phyloP scores from a whole-genome alignment of 768 basidiomycete species.

The Russula lepida region DNA sequence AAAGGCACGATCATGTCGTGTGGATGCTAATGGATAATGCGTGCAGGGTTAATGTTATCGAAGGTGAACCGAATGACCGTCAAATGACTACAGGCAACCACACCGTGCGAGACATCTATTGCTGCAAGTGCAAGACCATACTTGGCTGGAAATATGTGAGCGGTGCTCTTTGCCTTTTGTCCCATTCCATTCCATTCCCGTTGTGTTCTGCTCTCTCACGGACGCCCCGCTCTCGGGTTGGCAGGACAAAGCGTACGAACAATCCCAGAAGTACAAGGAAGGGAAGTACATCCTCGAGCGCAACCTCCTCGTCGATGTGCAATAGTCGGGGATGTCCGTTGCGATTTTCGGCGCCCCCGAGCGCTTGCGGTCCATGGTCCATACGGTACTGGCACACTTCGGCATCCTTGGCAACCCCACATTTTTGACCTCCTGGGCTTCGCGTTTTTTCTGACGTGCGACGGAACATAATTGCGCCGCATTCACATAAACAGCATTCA shows the following conservation, averaged over 20 bases:
- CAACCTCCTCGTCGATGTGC: constrained; percentile 79
- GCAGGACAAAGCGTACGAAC: constrained; percentile 87
- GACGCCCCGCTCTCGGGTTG: neutral
- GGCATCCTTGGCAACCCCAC: constrained; percentile 12
- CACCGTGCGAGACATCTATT: constrained; percentile 92
- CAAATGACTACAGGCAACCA: constrained; percentile 97
- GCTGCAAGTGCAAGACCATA: constrained; percentile 75
- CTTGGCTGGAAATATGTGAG: constrained; percentile 99
- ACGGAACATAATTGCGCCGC: constrained; percentile 6
- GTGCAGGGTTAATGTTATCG: constrained; percentile 79
- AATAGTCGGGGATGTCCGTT: constrained; percentile 35
- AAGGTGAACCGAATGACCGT: constrained; percentile 85
- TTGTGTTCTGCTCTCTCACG: constrained; percentile 13
- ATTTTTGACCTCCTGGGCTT: constrained; percentile 7
- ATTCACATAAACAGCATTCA: constrained; percentile 8
- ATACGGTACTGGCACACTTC: constrained; percentile 2
- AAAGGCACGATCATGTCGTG: constrained; percentile 14
- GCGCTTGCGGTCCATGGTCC: no score
- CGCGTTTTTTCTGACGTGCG: constrained; percentile 14
- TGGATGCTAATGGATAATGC: constrained; percentile 7
- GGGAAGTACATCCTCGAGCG: constrained; percentile 97
- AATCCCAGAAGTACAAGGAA: constrained; percentile 94
- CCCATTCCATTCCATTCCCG: neutral
- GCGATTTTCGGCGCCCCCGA: constrained; percentile 3
- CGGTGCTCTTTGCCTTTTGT: constrained; percentile 14